A percentile compares a stretch with the other conserved stretches of the same genome.
phyloP scores from a whole-genome alignment of 2,329 filamentous ascomycete species.

The Pestalotiopsis fici region DNA sequence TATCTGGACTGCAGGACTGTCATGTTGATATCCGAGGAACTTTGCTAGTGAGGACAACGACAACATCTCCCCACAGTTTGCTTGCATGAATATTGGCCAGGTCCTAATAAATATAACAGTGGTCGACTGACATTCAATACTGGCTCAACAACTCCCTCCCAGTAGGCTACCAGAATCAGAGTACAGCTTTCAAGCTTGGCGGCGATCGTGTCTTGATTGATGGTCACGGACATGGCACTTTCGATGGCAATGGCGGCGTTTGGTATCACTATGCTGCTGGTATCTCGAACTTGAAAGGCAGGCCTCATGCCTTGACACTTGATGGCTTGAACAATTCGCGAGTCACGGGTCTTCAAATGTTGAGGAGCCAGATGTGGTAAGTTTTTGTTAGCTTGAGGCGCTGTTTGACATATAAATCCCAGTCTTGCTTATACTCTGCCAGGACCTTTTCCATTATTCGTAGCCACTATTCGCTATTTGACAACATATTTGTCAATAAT shows the following conservation, averaged over 20 bases:
- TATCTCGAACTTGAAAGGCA: background rate
- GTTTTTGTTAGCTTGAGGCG: background rate
- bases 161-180: conserved; percentile 57
- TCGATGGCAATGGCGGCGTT: conserved; percentile 55
- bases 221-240: conserved; percentile 51
- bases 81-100: background rate
- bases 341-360: conserved; percentile 36
- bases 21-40: conserved; percentile 41
- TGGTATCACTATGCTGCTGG: background rate
- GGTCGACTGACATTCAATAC: conserved; percentile 29
- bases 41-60: conserved; percentile 37
- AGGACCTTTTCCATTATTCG: conserved; percentile 53
- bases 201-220: conserved; percentile 51
- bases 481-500: conserved; percentile 53
- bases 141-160: conserved; percentile 53
- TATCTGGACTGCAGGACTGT: conserved; percentile 38
- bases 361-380: conserved; percentile 58
- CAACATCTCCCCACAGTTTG: conserved; percentile 38
- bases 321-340: conserved; percentile 36
- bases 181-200: conserved; percentile 54
- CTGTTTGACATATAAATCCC: background rate
- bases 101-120: background rate
- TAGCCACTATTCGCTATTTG: conserved; percentile 45
- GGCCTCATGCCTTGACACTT: conserved; percentile 28
- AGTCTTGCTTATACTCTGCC: background rate